Evolutionary conservation across 257 asterid species (phyloP).

Genomic region (Scutellaria baicalensis): DNA sequence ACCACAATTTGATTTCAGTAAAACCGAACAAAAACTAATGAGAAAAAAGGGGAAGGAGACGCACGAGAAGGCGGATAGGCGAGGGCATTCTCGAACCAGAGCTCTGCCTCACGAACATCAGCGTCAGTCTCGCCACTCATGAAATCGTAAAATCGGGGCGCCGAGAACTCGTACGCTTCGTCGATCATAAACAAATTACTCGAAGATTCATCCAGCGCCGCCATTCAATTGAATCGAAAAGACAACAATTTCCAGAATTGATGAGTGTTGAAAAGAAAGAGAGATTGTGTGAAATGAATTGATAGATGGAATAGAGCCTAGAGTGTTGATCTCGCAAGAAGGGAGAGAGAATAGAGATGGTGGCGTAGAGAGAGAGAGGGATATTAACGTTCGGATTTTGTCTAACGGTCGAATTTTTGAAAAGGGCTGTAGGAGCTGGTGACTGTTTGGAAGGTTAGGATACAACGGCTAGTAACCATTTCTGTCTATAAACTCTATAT

Average conservation of each 20-base stretch:
- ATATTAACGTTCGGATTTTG: conserved; percentile 41
- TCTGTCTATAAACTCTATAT: not conserved
- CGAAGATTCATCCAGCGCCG: conserved; percentile 46
- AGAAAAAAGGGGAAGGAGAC: conserved; percentile 18
- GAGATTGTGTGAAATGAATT: not conserved
- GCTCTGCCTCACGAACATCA: conserved; percentile 62
- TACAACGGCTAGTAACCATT: conserved; percentile 37
- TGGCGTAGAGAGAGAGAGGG: not conserved
- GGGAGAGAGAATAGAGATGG: not conserved
- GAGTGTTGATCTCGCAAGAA: conserved; percentile 18
- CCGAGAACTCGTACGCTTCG: conserved; percentile 70
- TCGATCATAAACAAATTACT: conserved; percentile 40
- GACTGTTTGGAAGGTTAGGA: conserved; percentile 20
- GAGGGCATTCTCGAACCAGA: conserved; percentile 60
- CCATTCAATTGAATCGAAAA: conserved; percentile 16
- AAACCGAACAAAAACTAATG: not conserved
- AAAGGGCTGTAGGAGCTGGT: conserved; percentile 24
- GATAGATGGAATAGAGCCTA: not conserved
- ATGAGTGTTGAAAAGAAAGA: not conserved
- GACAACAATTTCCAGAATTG: not conserved
- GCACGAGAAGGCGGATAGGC: conserved; percentile 90
- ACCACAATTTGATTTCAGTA: not conserved
- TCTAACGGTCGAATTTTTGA: conserved; percentile 48
- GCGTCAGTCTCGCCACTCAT: conserved; percentile 53
- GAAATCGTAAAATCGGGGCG: conserved; percentile 71